Conservation (phyloP, 2,329 filamentous ascomycete genomes). For the Hirsutella thompsonii region DNA sequence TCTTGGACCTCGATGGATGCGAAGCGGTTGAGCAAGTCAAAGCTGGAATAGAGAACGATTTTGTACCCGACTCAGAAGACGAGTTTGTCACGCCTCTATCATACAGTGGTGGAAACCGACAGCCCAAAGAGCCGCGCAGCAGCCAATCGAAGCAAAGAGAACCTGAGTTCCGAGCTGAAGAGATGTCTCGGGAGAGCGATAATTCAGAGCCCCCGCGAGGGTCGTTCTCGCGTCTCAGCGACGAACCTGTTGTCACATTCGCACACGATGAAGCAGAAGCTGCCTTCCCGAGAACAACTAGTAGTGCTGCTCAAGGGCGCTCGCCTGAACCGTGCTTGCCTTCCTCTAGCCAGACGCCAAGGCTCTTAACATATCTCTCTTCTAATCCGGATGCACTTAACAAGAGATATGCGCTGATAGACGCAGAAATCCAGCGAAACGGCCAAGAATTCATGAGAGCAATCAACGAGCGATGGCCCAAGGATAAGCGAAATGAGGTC, state of each 20-base stretch:
- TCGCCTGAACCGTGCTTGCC: slow-evolving; percentile 1
- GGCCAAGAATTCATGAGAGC: slow-evolving; percentile 32
- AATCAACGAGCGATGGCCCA: slow-evolving; percentile 31
- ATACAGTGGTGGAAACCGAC: slow-evolving; percentile 5
- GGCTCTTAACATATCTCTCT: slow-evolving; percentile 16
- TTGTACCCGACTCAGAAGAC: slow-evolving; percentile 44
- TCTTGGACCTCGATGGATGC: slow-evolving; percentile 5
- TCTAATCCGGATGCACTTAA: slow-evolving; percentile 19
- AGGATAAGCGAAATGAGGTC: slow-evolving; percentile 30
- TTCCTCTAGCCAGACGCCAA: slow-evolving; percentile 13
- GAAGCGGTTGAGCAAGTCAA: not conserved
- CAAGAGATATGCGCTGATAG: slow-evolving; percentile 23
- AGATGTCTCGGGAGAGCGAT: not conserved
- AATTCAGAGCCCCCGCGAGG: not conserved
- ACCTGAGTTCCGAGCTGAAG: not conserved
- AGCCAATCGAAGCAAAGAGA: not conserved
- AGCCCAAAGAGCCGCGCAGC: not conserved
- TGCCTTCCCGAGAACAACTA: not conserved
- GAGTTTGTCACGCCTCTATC: slow-evolving; percentile 30
- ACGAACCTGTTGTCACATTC: not conserved
- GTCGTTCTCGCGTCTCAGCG: not conserved
- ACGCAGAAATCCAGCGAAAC: slow-evolving; percentile 31
- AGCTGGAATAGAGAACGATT: slow-evolving; percentile 13
- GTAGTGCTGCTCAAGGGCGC: not conserved
- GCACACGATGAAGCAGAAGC: not conserved